Percentiles rank a stretch among this genome's conserved stretches.
phyloP scores from a whole-genome alignment of 495 filamentous ascomycete species.

The Lepraria neglecta region DNA sequence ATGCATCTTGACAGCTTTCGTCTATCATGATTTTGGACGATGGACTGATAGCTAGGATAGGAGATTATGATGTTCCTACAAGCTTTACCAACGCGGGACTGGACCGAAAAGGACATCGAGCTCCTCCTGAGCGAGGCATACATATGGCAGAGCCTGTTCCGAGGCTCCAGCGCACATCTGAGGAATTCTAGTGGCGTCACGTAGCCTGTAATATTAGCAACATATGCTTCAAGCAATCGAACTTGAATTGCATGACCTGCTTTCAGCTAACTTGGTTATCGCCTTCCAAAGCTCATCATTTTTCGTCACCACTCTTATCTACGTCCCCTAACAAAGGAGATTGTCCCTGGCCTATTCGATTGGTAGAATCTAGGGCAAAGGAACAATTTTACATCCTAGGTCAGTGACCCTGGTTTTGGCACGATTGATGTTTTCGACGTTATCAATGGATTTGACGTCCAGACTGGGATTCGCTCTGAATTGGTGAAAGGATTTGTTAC shows the following conservation, averaged over 20 bases:
- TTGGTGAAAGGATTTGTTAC: too few relatives aligned
- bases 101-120: constrained; percentile 98
- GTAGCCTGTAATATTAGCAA: neutral
- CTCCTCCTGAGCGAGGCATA: constrained; percentile 90
- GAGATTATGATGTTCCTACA: constrained; percentile 99
- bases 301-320: too few relatives aligned
- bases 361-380: too few relatives aligned
- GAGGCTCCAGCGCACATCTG: constrained; percentile 80
- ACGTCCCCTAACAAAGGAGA: too few relatives aligned
- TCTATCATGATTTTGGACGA: too few relatives aligned
- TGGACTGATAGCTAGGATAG: constrained; percentile 36
- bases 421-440: too few relatives aligned
- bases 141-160: constrained; percentile 91
- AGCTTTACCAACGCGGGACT: constrained; percentile 84
- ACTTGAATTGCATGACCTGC: neutral
- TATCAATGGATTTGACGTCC: too few relatives aligned
- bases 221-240: neutral
- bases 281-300: too few relatives aligned
- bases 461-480: too few relatives aligned
- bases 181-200: constrained; percentile 39
- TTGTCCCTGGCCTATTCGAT: too few relatives aligned
- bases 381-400: too few relatives aligned
- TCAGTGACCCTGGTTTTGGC: too few relatives aligned
- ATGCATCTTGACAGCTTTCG: constrained; percentile 14
- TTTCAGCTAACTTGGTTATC: neutral